phyloP scores from a whole-genome alignment of 306 rosid genomes.

The Macrotyloma uniflorum region DNA sequence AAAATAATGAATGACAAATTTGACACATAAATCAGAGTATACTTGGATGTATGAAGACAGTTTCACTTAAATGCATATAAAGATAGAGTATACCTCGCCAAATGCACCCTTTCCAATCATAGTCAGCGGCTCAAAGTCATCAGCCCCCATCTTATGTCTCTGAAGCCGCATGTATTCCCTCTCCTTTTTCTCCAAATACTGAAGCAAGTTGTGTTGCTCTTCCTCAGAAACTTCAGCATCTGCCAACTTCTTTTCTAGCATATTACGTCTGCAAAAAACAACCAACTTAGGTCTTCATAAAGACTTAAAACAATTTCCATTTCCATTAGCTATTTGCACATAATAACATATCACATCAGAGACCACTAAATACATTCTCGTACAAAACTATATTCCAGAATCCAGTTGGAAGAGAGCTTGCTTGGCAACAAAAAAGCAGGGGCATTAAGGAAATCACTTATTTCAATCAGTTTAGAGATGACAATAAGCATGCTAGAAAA shows the following conservation, averaged over 20 bases:
- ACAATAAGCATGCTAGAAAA: background rate
- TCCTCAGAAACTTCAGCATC: constrained; percentile 89
- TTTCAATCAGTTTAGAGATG: background rate
- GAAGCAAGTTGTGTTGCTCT: constrained; percentile 75
- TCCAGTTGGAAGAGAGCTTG: background rate
- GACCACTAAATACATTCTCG: background rate
- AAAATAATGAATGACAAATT: background rate
- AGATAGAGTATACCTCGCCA: constrained; percentile 73
- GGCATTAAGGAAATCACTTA: constrained; percentile 21
- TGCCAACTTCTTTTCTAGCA: constrained; percentile 81
- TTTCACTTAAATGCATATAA: constrained; percentile 15
- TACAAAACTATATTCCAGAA: constrained; percentile 15
- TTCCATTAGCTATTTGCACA: background rate
- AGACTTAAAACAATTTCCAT: background rate
- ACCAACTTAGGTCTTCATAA: background rate
- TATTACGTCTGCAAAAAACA: constrained; percentile 62
- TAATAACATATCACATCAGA: background rate
- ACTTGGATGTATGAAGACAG: background rate
- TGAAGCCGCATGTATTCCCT: constrained; percentile 88
- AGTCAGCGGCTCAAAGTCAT: constrained; percentile 82
- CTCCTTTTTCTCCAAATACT: constrained; percentile 81
- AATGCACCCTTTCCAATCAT: constrained; percentile 93
- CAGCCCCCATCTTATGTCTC: constrained; percentile 91
- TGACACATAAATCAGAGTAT: background rate
- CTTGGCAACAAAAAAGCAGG: background rate